Conservation (phyloP, 192 early-diverging fungal species). For the Haplosporangium gracile region DNA sequence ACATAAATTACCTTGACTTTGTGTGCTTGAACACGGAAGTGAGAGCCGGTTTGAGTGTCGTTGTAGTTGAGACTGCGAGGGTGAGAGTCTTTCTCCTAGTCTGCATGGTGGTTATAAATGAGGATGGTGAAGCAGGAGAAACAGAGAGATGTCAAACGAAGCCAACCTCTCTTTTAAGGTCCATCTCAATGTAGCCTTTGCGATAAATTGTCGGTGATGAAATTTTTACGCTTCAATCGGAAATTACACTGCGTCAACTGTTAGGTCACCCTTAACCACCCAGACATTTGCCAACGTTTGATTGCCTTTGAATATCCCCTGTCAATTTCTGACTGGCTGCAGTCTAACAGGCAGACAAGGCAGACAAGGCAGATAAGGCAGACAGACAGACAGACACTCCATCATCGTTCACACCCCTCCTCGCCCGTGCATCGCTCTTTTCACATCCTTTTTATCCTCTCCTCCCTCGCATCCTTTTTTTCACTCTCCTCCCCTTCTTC, state of each 20-base stretch:
- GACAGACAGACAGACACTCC: too few species aligned
- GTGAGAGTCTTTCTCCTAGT: constrained; percentile 18
- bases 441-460: neutral
- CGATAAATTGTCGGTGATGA: neutral
- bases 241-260: too few species aligned
- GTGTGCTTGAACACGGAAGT: constrained; percentile 34
- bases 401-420: neutral
- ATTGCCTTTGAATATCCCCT: neutral
- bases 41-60: constrained; percentile 25
- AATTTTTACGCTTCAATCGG: neutral
- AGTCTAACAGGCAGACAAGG: neutral
- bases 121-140: neutral
- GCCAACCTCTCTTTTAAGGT: neutral
- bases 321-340: constrained; percentile 7
- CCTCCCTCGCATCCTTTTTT: neutral
- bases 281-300: neutral
- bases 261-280: neutral
- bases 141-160: constrained; percentile 6
- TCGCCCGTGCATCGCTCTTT: neutral
- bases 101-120: constrained; percentile 23
- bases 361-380: too few species aligned
- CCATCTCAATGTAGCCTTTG: neutral
- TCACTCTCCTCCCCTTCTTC: neutral
- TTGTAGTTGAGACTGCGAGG: neutral
- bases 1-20: constrained; percentile 40